phyloP scores from a whole-genome alignment of 108 stramenopile genomes.

The Skeletonema tropicum region DNA sequence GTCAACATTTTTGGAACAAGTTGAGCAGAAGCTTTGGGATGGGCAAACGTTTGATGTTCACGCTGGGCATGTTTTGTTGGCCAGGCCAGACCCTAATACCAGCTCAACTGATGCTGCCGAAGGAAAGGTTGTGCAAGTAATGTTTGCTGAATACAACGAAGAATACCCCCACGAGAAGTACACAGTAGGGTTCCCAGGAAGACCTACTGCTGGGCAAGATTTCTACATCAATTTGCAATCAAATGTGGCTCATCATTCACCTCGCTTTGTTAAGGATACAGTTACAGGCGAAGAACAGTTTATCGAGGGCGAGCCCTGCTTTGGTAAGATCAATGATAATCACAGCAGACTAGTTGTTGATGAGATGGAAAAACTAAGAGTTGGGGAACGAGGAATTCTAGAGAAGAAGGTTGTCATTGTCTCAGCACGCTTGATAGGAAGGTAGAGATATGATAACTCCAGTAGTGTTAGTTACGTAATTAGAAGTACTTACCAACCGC shows the following conservation, averaged over 20 bases:
- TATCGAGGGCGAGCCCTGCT: constrained; percentile 91
- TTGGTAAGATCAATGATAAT: constrained; percentile 65
- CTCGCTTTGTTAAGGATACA: constrained; percentile 19
- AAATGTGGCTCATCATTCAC: constrained; percentile 81
- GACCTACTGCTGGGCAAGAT: constrained; percentile 70
- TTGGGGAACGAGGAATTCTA: constrained; percentile 8
- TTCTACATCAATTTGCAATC: constrained; percentile 85
- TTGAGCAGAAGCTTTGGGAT: constrained; percentile 66
- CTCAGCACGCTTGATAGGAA: constrained; percentile 18
- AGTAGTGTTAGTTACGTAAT: no score
- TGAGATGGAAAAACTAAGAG: constrained; percentile 36
- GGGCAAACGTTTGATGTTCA: constrained; percentile 68
- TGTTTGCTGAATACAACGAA: constrained; percentile 76
- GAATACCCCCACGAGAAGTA: constrained; percentile 67
- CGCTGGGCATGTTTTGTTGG: constrained; percentile 69
- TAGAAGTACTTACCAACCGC: background rate
- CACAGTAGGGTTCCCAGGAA: constrained; percentile 81
- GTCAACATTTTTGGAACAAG: constrained; percentile 75
- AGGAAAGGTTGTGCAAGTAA: constrained; percentile 41
- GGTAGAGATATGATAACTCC: background rate
- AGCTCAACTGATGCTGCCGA: constrained; percentile 41
- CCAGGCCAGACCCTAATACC: constrained; percentile 19
- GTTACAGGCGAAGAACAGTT: constrained; percentile 67
- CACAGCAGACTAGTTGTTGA: constrained; percentile 47
- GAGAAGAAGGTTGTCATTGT: constrained; percentile 13